Evolutionary conservation across 345 rosid species (phyloP).

Genomic region (Brassica incana): DNA sequence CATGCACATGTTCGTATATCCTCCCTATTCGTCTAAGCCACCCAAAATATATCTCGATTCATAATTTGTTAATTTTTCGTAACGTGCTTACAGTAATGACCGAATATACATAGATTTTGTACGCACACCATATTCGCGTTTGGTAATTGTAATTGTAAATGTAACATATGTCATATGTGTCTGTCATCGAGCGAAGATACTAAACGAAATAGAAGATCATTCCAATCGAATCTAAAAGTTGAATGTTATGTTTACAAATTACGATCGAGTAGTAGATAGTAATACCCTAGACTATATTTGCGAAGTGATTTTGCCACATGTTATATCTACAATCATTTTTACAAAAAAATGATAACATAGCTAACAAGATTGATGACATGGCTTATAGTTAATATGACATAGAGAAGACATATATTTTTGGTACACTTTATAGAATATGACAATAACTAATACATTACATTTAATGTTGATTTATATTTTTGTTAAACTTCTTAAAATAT

Average conservation of each 20-base stretch:
- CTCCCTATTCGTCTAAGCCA: slow-evolving; percentile 26
- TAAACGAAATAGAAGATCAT: background rate
- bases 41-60: background rate
- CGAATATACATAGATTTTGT: background rate
- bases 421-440: no score
- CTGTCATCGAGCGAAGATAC: background rate
- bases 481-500: no score
- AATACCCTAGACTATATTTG: background rate
- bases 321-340: no score
- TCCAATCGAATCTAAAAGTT: background rate
- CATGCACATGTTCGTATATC: slow-evolving; percentile 39
- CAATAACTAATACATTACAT: no score
- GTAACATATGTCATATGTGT: background rate
- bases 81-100: background rate
- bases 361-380: no score
- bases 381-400: no score
- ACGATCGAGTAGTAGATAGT: background rate
- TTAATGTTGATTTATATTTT: no score
- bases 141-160: background rate
- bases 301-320: no score
- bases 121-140: background rate
- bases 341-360: no score
- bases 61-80: background rate
- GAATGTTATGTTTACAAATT: background rate
- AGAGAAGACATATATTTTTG: no score